Base-by-base conservation (phyloP, 495 filamentous ascomycete species). In the Penicillium ochrochloron region DNA sequence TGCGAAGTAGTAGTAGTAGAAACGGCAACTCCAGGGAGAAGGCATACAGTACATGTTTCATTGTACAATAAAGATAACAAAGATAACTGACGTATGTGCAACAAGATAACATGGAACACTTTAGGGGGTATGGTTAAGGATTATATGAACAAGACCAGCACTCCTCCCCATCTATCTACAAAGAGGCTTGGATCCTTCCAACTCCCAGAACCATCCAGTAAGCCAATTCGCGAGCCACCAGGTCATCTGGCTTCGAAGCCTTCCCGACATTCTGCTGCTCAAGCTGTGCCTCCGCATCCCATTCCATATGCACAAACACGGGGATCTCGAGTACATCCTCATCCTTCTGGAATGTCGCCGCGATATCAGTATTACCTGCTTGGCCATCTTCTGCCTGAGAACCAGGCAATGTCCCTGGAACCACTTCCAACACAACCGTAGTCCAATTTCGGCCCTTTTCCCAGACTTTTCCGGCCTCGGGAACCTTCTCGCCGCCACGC, bases 241-340 rank as follows among this genome's bases (percentile, higher is more conserved):
- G 53, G 15, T 74, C 74, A 62, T 81, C 78, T 14, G 71, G 69
- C 52, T 85, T 87, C 67, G 79, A 84, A 15, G 73, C 78, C 69
- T 74, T 77, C 73, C 85, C 80, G 59, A 75, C 71, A 62, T 70
- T 64, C 70, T 75, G 85, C 57, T 90, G 90, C 67, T 91, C 91
- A 50, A 87, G 86, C 57, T 86, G 86, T 6, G 84, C 82, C 66
- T 96, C 93, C 37, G 86, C 84, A 77, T 97, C 94, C 89, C 92
- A 99, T 76, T 97, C 93, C 66, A 97, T 82, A 48, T 92, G 84
- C 69, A 98, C 92, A 77, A 94, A 94, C 58, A 99, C 85, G 39
- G 95, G 94, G 67, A 98, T 94, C 82, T 99, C 95, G 37, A 97
- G 78, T n/a, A 97, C 83, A 71, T 96, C 91, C 66, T 95, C 93